These are phyloP conservation scores for Phytophthora pistaciae DNA, from an alignment of 352 stramenopile species.

Conservation along the genomic window DNA sequence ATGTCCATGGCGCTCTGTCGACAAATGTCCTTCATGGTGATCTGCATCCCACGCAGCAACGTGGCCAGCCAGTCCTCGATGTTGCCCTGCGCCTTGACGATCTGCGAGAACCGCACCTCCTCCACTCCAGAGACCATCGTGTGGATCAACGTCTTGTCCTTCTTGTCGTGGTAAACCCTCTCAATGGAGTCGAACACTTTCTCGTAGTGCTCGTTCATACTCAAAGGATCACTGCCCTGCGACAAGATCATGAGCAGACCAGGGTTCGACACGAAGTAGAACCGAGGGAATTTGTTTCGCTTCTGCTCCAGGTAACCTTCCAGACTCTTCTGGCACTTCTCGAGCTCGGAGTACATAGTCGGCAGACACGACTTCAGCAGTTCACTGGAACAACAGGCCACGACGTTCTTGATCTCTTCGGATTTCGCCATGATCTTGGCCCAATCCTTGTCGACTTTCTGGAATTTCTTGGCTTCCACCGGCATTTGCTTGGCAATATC, in stretches of 20 bases:
- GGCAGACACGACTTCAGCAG: conserved; percentile 97
- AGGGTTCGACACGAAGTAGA: conserved; percentile 99
- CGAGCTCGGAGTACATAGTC: conserved; percentile 98
- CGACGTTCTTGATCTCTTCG: conserved; percentile 92
- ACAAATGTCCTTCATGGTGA: conserved; percentile 98
- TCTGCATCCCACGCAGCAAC: conserved; percentile 95
- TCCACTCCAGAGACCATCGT: conserved; percentile 95
- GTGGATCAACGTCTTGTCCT: conserved; percentile 97
- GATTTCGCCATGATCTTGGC: conserved; percentile 98
- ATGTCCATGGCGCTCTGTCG: conserved; percentile 95
- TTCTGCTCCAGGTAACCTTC: conserved; percentile 99
- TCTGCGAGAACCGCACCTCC: conserved; percentile 94
- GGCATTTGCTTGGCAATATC: conserved; percentile 99
- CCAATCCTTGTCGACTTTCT: conserved; percentile 99
- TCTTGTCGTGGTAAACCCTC: conserved; percentile 98
- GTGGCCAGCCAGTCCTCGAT: conserved; percentile 99
- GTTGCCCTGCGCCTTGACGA: conserved; percentile 97
- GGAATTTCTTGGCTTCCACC: conserved; percentile 98
- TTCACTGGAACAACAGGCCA: conserved; percentile 96
- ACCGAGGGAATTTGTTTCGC: conserved; percentile 98
- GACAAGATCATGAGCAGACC: conserved; percentile 98
- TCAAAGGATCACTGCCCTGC: conserved; percentile 96
- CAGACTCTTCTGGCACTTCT: conserved; percentile 99
- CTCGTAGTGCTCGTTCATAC: conserved; percentile 99
- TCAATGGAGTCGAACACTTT: conserved; percentile 99